These are phyloP conservation scores for Papilionanthe hybrid DNA, from an alignment of 116 monocot genomes.

Conservation along the genomic window DNA sequence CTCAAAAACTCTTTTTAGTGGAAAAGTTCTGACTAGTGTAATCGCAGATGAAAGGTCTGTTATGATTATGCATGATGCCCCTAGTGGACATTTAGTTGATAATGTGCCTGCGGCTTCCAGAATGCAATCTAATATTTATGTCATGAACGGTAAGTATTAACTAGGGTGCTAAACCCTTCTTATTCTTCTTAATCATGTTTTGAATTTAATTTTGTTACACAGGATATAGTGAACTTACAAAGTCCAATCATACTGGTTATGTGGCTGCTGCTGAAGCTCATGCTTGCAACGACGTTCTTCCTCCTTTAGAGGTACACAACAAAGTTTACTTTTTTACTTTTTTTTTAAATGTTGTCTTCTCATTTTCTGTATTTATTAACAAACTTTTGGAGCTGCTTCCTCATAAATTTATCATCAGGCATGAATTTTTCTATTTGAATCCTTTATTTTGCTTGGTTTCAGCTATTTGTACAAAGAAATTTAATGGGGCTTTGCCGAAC, in stretches of 20 bases:
- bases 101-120: slow-evolving; percentile 22
- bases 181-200: slow-evolving; percentile 5
- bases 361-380: neutral
- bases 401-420: neutral
- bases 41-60: slow-evolving; percentile 47
- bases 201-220: neutral
- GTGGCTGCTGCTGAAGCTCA: slow-evolving; percentile 22
- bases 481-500: too few relatives aligned
- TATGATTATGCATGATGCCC: slow-evolving; percentile 23
- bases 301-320: slow-evolving; percentile 15
- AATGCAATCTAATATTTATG: neutral
- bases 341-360: neutral
- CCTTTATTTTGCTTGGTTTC: neutral
- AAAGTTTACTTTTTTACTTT: neutral
- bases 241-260: slow-evolving; percentile 23
- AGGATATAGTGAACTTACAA: slow-evolving; percentile 31
- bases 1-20: slow-evolving; percentile 28
- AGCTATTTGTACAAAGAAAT: neutral
- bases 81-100: slow-evolving; percentile 27
- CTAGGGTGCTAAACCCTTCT: neutral
- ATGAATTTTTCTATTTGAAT: neutral
- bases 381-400: neutral
- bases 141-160: slow-evolving; percentile 26
- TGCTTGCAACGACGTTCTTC: slow-evolving; percentile 23
- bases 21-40: slow-evolving; percentile 27